phyloP scores from a whole-genome alignment of 164 flowering plant species.

The Buxus sempervirens region DNA sequence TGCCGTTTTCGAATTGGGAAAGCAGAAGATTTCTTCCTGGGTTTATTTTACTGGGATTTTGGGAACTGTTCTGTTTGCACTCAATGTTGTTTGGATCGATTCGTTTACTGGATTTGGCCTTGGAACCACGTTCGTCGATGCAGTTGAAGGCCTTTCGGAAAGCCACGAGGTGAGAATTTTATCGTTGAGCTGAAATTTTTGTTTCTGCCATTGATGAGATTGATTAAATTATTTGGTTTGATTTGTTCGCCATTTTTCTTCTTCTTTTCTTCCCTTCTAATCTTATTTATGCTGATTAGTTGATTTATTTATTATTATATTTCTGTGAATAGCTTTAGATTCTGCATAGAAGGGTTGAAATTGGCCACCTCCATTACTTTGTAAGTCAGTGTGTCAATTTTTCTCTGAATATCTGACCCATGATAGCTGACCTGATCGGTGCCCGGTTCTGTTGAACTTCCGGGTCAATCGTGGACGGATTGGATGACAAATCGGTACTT shows the following conservation, averaged over 20 bases:
- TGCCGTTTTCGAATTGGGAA: slow-evolving; percentile 56
- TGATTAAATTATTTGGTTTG: neutral
- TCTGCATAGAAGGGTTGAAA: too few species aligned
- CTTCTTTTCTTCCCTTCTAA: too few species aligned
- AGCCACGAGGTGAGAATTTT: slow-evolving; percentile 66
- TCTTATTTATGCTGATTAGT: too few species aligned
- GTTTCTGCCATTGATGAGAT: neutral
- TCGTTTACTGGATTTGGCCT: slow-evolving; percentile 66
- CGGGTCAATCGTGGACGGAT: too few species aligned
- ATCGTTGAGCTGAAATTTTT: neutral
- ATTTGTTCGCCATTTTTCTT: neutral
- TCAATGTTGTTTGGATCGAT: slow-evolving; percentile 81
- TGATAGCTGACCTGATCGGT: too few species aligned
- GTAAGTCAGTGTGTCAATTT: too few species aligned
- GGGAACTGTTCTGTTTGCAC: slow-evolving; percentile 65
- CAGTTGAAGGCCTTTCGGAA: slow-evolving; percentile 51
- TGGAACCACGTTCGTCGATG: slow-evolving; percentile 57
- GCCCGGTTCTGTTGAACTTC: too few species aligned
- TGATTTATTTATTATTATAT: too few species aligned
- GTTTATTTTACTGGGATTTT: slow-evolving; percentile 61
- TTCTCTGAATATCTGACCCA: too few species aligned
- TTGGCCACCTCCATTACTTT: too few species aligned
- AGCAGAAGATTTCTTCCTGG: slow-evolving; percentile 85
- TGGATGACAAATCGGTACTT: too few species aligned
- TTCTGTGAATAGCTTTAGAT: too few species aligned